Evolutionary conservation across 2,329 filamentous ascomycete genomes (phyloP).

Genomic region (Penicillium sp.): DNA sequence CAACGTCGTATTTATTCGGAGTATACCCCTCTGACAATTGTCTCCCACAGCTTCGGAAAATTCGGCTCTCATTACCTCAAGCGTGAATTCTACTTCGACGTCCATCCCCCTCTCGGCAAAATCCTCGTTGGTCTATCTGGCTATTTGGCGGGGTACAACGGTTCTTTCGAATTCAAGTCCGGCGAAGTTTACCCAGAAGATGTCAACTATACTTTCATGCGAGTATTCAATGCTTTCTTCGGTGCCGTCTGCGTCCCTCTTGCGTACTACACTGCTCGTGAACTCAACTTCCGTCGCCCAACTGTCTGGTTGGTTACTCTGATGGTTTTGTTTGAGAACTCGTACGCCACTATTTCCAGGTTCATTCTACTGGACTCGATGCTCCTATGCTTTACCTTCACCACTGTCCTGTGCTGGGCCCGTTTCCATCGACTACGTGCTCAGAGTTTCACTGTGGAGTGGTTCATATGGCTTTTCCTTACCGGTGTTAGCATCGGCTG

Average conservation of each 20-base stretch:
- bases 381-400: conserved; percentile 98
- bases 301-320: conserved; percentile 93
- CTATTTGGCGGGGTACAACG: conserved; percentile 96
- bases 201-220: conserved; percentile 97
- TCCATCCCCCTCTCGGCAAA: conserved; percentile 93
- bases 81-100: conserved; percentile 98
- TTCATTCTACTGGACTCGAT: conserved; percentile 99
- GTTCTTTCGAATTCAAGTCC: conserved; percentile 98
- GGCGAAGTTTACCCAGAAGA: conserved; percentile 92
- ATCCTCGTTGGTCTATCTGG: conserved; percentile 97
- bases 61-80: conserved; percentile 99
- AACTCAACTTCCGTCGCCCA: conserved; percentile 78
- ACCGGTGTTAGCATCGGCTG: conserved; percentile 95
- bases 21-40: background rate
- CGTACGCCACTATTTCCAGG: conserved; percentile 96
- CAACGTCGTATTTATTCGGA: background rate
- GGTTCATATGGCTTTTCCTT: conserved; percentile 92
- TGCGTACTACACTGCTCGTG: conserved; percentile 91
- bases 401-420: conserved; percentile 93
- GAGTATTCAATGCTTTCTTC: conserved; percentile 93
- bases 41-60: conserved; percentile 54
- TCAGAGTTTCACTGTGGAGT: conserved; percentile 82
- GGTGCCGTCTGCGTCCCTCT: conserved; percentile 88
- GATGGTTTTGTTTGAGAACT: conserved; percentile 98
- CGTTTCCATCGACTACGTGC: conserved; percentile 88